Base-by-base conservation (phyloP, 106 monocot genomes). In the Dioscorea alata region DNA sequence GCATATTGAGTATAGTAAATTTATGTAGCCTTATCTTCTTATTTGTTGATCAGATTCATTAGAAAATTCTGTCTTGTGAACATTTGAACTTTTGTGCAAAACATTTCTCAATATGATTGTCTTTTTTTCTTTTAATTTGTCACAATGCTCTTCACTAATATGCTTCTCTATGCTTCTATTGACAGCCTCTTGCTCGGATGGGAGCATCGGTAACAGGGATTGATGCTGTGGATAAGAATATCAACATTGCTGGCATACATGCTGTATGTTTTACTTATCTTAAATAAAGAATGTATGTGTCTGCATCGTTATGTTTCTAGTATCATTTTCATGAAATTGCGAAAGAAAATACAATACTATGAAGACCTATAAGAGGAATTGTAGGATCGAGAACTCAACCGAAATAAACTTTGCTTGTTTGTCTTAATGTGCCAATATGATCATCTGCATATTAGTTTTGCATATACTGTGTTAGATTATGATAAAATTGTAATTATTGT, bases 181-280 rank as follows among this genome's bases (percentile, higher is more conserved):
- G 23, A 20, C 80, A 99, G 99, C 90, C 99, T 25, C 81, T 99
- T 57, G 92, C 99, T 82, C 78, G 93, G 64, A 83, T 99, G 89
- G 99, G 99, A 25, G 99, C 99, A 21, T 69, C 18, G 61, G 93
- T 99, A 18, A 93, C 93, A 21, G 99, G 90, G 24, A 85, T 99
- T 76, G 99, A 99, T 93, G 99, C 86, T 50, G 90, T 85, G 50
- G 99, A 90, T 16, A 88, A 93, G 72, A 99, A 99, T 82, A 85
- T 93, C 22, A 90, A 93, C 70, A 88, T 93, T 66, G 92, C 93
- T 72, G 60, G 64, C 34, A 48, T 93, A 50, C 99, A 99, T 88
- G 84, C 99, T 72, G 99, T 99, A 99, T 74, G 12, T 34, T 62
- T 22, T 16, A 61, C 53, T 32, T 19, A 66, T 22, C 49, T 42